These are phyloP conservation scores for Lonicera japonica DNA, from an alignment of 129 eudicot genomes.

Conservation along the genomic window DNA sequence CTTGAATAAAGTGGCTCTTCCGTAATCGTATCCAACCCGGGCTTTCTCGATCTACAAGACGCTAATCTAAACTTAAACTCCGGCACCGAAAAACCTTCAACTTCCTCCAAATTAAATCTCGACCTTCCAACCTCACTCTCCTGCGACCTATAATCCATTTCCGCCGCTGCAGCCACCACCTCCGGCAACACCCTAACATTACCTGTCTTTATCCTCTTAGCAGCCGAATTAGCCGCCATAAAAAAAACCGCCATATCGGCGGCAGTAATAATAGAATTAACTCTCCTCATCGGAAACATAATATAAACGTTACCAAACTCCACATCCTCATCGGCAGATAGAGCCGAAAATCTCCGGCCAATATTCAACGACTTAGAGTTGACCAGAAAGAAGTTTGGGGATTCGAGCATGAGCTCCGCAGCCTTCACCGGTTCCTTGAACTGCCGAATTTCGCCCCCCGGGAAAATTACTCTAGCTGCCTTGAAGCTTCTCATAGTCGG, in stretches of 20 bases:
- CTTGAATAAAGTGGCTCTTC: constrained; percentile 52
- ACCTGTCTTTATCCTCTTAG: constrained; percentile 38
- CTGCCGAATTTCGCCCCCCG: constrained; percentile 72
- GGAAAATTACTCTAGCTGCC: constrained; percentile 69
- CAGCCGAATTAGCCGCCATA: constrained; percentile 52
- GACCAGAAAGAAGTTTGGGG: constrained; percentile 53
- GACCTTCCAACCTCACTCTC: constrained; percentile 16
- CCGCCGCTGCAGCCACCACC: constrained; percentile 9
- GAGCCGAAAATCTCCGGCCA: constrained; percentile 56
- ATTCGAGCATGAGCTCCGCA: constrained; percentile 90
- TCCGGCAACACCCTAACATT: constrained; percentile 26
- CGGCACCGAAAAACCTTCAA: constrained; percentile 8
- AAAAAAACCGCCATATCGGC: constrained; percentile 61
- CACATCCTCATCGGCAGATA: constrained; percentile 70
- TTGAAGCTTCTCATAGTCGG: constrained; percentile 31
- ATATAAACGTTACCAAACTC: constrained; percentile 59
- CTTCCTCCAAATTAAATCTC: constrained; percentile 34
- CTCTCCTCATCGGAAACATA: constrained; percentile 68
- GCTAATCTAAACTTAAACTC: constrained; percentile 38
- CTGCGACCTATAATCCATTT: neutral
- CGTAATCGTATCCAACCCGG: constrained; percentile 53
- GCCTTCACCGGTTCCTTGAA: constrained; percentile 61
- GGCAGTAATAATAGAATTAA: constrained; percentile 55
- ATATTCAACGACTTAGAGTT: constrained; percentile 43
- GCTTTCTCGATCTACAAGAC: constrained; percentile 51